phyloP scores from a whole-genome alignment of 1,284 basidiomycete genomes.

The Trichosporon sp. region DNA sequence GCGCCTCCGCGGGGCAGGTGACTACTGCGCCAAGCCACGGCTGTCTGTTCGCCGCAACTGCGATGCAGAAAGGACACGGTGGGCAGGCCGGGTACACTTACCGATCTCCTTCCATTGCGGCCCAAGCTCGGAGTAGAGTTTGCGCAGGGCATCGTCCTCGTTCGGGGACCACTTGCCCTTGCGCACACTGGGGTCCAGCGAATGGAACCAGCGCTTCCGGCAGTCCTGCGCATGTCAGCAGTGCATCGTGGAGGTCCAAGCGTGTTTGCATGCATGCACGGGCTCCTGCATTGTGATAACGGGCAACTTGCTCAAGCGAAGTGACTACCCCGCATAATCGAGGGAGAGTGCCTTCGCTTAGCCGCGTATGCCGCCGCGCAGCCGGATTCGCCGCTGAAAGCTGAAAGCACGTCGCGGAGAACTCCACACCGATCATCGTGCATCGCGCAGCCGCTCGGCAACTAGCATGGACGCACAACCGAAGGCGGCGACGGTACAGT shows the following conservation, averaged over 20 bases:
- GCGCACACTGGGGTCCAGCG: constrained; percentile 22
- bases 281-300: neutral
- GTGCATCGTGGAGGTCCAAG: neutral
- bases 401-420: too few relatives aligned
- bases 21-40: neutral
- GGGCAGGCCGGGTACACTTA: too few relatives aligned
- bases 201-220: constrained; percentile 27
- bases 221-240: constrained; percentile 20
- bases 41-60: neutral
- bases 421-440: too few relatives aligned
- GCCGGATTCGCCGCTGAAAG: neutral
- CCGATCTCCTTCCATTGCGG: constrained; percentile 30
- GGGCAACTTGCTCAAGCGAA: neutral
- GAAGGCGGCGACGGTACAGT: neutral
- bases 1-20: neutral
- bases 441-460: neutral
- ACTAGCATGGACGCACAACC: neutral
- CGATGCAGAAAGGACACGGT: too few relatives aligned
- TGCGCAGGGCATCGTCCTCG: constrained; percentile 23
- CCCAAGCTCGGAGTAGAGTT: constrained; percentile 19
- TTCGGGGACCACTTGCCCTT: constrained; percentile 27
- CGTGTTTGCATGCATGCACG: neutral
- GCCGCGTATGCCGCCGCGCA: neutral
- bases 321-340: neutral
- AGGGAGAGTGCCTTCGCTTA: constrained; percentile 3